Percentiles rank a stretch among this genome's conserved stretches.
Evolutionary conservation across 225 moss, liverwort and hornwort genomes (phyloP).

Genomic region (Rhytidiadelphus loreus): DNA sequence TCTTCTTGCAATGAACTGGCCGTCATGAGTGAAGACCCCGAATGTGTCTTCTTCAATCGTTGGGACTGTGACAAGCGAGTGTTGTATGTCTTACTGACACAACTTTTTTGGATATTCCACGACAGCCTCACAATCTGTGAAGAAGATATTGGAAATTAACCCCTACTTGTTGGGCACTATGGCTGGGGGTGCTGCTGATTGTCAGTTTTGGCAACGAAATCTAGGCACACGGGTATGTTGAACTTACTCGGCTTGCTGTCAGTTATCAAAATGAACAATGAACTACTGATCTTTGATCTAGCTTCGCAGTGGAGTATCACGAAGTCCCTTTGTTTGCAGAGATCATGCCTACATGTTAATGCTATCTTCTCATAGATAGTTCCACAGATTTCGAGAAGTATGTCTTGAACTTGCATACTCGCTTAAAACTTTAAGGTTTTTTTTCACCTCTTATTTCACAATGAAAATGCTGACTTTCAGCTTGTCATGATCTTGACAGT

Average conservation of each 20-base stretch:
- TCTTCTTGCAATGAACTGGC: neutral
- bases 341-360: neutral
- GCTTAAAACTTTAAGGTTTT: neutral
- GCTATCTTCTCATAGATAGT: neutral
- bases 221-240: constrained; percentile 61
- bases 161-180: constrained; percentile 78
- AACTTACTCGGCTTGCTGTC: neutral
- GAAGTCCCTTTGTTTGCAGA: neutral
- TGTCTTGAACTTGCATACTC: neutral
- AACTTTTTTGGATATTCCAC: neutral
- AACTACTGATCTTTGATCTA: neutral
- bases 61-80: neutral
- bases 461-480: neutral
- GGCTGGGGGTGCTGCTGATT: constrained; percentile 89
- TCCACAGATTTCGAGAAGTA: neutral
- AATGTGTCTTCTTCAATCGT: neutral
- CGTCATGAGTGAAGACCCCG: neutral
- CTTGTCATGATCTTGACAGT: constrained; percentile 25
- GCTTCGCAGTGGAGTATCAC: neutral
- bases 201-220: constrained; percentile 88
- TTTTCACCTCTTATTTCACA: neutral
- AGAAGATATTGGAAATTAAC: constrained; percentile 85
- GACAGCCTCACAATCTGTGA: constrained; percentile 74
- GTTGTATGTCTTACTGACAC: neutral
- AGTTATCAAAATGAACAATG: neutral